phyloP scores from a whole-genome alignment of 2,329 filamentous ascomycete genomes.

The Aspergillus luchuensis region DNA sequence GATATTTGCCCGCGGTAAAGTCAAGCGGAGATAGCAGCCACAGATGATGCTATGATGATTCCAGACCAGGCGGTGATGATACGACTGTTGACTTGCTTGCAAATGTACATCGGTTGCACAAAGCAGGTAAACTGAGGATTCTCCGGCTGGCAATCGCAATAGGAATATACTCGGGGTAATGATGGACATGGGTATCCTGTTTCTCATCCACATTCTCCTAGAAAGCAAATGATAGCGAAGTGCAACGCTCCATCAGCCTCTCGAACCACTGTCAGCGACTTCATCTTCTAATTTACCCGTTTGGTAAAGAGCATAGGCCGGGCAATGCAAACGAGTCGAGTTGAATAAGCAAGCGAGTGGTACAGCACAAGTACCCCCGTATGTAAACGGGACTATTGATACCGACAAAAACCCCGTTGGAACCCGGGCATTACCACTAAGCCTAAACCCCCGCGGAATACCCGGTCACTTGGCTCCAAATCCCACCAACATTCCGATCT shows the following conservation, averaged over 20 bases:
- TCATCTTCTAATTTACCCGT: not conserved
- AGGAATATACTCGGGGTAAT: not conserved
- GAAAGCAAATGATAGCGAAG: not conserved
- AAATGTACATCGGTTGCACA: not conserved
- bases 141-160: constrained; percentile 6
- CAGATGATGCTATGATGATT: constrained; percentile 9
- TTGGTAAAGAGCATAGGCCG: not conserved
- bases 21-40: constrained; percentile 2
- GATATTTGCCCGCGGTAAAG: not conserved
- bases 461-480: not conserved
- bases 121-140: not conserved
- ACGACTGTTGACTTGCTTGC: not conserved
- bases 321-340: not conserved
- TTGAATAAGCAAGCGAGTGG: not conserved
- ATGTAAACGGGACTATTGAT: constrained; percentile 6
- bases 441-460: not conserved
- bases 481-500: not conserved
- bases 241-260: constrained; percentile 1
- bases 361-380: constrained; percentile 10
- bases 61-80: not conserved
- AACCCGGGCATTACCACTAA: not conserved
- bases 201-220: not conserved
- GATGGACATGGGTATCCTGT: not conserved
- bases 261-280: not conserved
- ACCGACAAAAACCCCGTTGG: not conserved